Evolutionary conservation across 202 grass and related monocot genomes (phyloP), one percentile per base, ranked within the genome.

Genomic region (Sporobolus alterniflorus): DNA sequence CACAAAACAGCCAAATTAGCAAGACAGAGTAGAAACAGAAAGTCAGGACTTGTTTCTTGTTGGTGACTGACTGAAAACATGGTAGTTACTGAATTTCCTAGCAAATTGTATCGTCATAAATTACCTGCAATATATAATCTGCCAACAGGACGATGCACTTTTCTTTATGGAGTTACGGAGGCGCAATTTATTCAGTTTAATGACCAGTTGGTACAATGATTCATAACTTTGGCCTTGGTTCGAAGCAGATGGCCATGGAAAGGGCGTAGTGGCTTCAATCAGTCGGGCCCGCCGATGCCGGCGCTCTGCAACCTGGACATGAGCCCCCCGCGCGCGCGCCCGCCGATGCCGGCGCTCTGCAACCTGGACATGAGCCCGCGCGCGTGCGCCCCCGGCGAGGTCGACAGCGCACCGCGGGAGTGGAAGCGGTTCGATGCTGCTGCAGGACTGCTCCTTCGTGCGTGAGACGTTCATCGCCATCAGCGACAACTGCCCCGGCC

Each of bases 381-480:
- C 17, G 25, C 61, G 0, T 99, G 96, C 81, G 64, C 43, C 24
- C 21, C 86, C 42, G 86, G 86, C 31, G 94, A 97, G 89, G 91
- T 92, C 52, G 30, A 28, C n/a, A 87, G 67, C 29, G 93, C 96
- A 49, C 54, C 96, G 12, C 39, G 11, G 77, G 91, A 85, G 63
- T 98, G 96, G 96, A 93, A 90, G 83, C 63, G 34, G 17, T 96
- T 92, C 47, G 25, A 85, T 84, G 54, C 64, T 87, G 56, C 89
- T 98, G 41, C 84, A 90, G 82, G 93, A 98, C 83, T 98, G 96
- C 89, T 85, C 48, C 29, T 98, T 98, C 43, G 96, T 86, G 6
- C 76, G 96, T 2, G 87, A 98, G 68, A 95, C 96, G 11, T 98
- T 98, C 55, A 42, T 40, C 21, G 31, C 68, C n/a, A 94, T 98